These are phyloP conservation scores for Penicillium sp. DNA, from an alignment of 2,329 filamentous ascomycete species.

Conservation along the genomic window DNA sequence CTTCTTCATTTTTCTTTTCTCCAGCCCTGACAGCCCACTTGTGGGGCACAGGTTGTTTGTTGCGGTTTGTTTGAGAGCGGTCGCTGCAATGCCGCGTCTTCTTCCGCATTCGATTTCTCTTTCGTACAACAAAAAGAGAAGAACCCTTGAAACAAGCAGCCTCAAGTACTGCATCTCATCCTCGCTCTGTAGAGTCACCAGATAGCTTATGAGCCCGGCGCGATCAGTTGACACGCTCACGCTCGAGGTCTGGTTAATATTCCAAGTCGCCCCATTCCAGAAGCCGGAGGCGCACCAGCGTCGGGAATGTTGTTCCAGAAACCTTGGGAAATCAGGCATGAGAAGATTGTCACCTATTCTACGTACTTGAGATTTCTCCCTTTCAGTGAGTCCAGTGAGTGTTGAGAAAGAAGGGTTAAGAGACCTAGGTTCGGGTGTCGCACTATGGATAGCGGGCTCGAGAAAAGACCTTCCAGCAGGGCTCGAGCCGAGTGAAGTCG, in stretches of 20 bases:
- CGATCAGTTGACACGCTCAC: neutral
- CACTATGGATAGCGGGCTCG: too few species aligned
- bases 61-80: constrained; percentile 12
- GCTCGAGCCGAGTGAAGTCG: too few species aligned
- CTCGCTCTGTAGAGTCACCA: neutral
- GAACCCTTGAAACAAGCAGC: constrained; percentile 4
- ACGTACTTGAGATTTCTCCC: constrained; percentile 1
- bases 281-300: neutral
- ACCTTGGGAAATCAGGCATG: neutral
- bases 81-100: constrained; percentile 6
- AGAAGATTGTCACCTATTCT: constrained; percentile 2
- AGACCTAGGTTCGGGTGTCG: too few species aligned
- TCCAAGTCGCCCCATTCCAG: constrained; percentile 1
- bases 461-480: too few species aligned
- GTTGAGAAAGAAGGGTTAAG: neutral
- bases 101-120: constrained; percentile 14
- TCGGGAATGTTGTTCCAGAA: neutral
- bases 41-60: constrained; percentile 6
- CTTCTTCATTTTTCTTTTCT: constrained; percentile 10
- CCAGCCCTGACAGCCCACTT: neutral
- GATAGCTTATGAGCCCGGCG: neutral
- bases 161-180: neutral
- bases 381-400: neutral
- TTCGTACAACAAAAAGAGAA: constrained; percentile 3
- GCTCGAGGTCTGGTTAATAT: neutral